These are phyloP conservation scores for Fusarium graminum DNA, from an alignment of 2,329 filamentous ascomycete species.

Conservation along the genomic window DNA sequence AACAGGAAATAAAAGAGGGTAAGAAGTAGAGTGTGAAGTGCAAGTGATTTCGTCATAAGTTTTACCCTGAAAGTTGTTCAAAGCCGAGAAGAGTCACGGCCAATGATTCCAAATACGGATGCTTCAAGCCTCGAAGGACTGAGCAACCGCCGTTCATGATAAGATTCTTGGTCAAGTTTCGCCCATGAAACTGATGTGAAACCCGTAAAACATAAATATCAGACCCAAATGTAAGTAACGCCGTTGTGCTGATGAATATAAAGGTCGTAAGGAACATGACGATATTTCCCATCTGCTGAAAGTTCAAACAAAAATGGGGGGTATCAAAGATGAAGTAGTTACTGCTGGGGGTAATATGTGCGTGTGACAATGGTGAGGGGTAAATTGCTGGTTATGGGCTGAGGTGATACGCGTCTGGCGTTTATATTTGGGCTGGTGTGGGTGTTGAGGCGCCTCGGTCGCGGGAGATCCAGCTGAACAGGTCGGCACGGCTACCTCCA, in stretches of 20 bases:
- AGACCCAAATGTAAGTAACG: conserved; percentile 48
- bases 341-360: conserved; percentile 51
- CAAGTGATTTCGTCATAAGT: conserved; percentile 8
- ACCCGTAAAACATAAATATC: conserved; percentile 44
- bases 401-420: conserved; percentile 5
- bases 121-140: conserved; percentile 15
- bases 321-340: conserved; percentile 57
- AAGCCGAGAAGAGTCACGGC: conserved; percentile 10
- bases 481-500: conserved; percentile 55
- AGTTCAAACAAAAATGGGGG: conserved; percentile 49
- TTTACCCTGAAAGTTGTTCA: conserved; percentile 38
- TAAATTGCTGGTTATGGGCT: conserved; percentile 23
- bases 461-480: conserved; percentile 66
- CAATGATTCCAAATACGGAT: conserved; percentile 22
- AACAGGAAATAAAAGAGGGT: conserved; percentile 17
- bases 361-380: conserved; percentile 34
- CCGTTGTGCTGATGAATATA: conserved; percentile 50
- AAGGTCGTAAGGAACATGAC: conserved; percentile 50
- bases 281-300: conserved; percentile 48
- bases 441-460: conserved; percentile 56
- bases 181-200: conserved; percentile 33
- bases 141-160: conserved; percentile 32
- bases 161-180: conserved; percentile 28
- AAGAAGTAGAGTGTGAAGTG: conserved; percentile 12
- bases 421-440: conserved; percentile 47